Base-by-base conservation (phyloP, 768 basidiomycete genomes). In the Hebeloma cylindrosporum region DNA sequence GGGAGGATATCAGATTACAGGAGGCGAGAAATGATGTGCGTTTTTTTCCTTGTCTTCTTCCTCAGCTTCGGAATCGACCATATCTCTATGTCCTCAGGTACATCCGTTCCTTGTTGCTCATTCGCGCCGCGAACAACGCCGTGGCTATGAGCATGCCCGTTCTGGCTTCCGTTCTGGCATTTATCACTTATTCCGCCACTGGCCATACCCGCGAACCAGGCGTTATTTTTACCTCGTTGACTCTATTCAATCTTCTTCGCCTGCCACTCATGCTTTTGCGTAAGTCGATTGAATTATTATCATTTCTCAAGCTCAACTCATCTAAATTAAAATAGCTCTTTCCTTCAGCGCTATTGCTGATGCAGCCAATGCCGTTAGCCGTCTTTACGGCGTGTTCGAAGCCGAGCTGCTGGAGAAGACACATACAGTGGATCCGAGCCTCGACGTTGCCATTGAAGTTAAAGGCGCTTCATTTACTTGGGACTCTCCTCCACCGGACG, bases 261-360 rank as follows among this genome's bases (percentile, higher is more conserved):
- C 52, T 93, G 45, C 92, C 93, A 0, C 72, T 93, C 25, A 87
- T 89, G 84, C 74, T 93, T 49, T 61, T 78, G 42, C 77, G 76
- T 78, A 58, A 45, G 75, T 63, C 20, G n/a, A n/a, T n/a, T n/a
- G n/a, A 33, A 25, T 23, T 21, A 20, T 36, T 32, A 33, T 11
- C 31, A n/a, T 45, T 43, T 31, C 16, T 50, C 52, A n/a, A 20
- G 23, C 18, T 47, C 43, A 26, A 18, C 29, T 5, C 47, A 17
- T 40, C 47, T 42, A 35, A 40, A 32, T 20, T 47, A 25, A 33
- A 52, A n/a, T 47, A 88, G 85, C 85, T 11, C 54, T 83, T 46
- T 75, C 85, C 2, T 77, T 92, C 42, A 83, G 84, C 46, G 62
- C 90, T n/a, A 85, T 85, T 51, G 82, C 89, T 3, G 94, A 97